Evolutionary conservation across 2,329 filamentous ascomycete genomes (phyloP).

Genomic region (Ilyonectria robusta): DNA sequence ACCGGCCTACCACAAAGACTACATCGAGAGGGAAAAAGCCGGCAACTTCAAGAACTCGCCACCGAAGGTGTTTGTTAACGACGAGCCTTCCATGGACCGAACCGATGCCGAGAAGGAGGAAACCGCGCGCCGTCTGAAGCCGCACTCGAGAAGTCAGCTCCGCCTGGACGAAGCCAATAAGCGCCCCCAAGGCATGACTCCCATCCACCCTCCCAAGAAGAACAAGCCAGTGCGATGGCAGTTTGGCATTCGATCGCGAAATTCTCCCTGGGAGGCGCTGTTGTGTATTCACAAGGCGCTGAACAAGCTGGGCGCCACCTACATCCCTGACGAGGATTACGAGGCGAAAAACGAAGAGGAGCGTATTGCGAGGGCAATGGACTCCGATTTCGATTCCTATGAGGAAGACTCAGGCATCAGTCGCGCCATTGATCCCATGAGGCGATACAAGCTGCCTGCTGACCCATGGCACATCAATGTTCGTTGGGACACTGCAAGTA

Average conservation of each 20-base stretch:
- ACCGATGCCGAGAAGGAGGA: slow-evolving; percentile 85
- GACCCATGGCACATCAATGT: slow-evolving; percentile 97
- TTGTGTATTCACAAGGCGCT: slow-evolving; percentile 95
- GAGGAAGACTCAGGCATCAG: slow-evolving; percentile 55
- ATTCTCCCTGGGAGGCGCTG: slow-evolving; percentile 94
- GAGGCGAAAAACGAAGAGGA: slow-evolving; percentile 63
- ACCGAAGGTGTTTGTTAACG: slow-evolving; percentile 60
- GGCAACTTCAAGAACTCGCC: slow-evolving; percentile 62
- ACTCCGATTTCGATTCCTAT: slow-evolving; percentile 59
- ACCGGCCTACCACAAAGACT: slow-evolving; percentile 90
- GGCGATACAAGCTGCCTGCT: slow-evolving; percentile 87
- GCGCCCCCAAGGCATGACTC: slow-evolving; percentile 74
- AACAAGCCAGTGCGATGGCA: slow-evolving; percentile 92
- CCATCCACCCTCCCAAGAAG: slow-evolving; percentile 76
- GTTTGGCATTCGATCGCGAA: slow-evolving; percentile 95
- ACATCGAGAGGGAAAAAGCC: slow-evolving; percentile 80
- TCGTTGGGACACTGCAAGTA: slow-evolving; percentile 87
- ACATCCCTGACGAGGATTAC: slow-evolving; percentile 79
- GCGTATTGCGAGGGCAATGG: slow-evolving; percentile 52
- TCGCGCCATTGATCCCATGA: slow-evolving; percentile 64
- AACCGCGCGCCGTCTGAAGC: slow-evolving; percentile 84
- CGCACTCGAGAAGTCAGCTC: slow-evolving; percentile 81
- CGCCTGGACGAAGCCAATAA: slow-evolving; percentile 75
- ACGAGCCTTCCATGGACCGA: slow-evolving; percentile 65
- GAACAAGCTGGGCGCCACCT: slow-evolving; percentile 88